These are phyloP conservation scores for Suhomyces panamericanus DNA, from an alignment of 1,139 yeast genomes.

Conservation along the genomic window DNA sequence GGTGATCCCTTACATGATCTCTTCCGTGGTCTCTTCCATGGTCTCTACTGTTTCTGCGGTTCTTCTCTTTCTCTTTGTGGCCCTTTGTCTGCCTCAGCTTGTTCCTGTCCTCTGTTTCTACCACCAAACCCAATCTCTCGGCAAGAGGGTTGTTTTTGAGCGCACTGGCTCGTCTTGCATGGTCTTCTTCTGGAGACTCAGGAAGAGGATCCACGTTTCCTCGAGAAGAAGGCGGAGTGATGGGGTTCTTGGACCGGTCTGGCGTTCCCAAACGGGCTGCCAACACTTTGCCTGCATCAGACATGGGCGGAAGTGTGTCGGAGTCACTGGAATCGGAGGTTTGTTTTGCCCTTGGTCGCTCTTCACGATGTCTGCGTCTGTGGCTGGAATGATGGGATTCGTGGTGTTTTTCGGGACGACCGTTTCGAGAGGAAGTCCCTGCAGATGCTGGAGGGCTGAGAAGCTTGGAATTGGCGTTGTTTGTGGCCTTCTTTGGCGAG, in stretches of 20 bases:
- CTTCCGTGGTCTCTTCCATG: not conserved
- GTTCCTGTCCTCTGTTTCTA: not conserved
- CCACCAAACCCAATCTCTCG: slow-evolving; percentile 20
- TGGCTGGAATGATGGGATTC: not conserved
- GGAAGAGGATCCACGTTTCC: not conserved
- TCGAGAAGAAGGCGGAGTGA: slow-evolving; percentile 6
- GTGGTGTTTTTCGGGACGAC: not conserved
- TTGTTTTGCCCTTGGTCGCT: slow-evolving; percentile 5
- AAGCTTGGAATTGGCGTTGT: slow-evolving; percentile 1
- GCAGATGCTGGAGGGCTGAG: not conserved
- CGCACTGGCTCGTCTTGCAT: not conserved
- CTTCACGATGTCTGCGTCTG: not conserved
- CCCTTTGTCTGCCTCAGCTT: not conserved
- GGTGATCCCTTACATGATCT: not conserved
- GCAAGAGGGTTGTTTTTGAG: slow-evolving; percentile 20
- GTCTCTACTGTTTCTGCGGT: not conserved
- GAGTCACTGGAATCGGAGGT: slow-evolving; percentile 10
- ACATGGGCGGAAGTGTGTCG: slow-evolving; percentile 24
- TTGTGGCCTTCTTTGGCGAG: not conserved
- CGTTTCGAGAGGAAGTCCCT: not conserved
- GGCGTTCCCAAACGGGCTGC: slow-evolving; percentile 29
- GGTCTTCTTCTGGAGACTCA: not conserved
- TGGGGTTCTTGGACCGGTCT: not conserved
- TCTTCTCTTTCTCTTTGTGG: not conserved
- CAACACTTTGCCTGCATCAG: slow-evolving; percentile 28